A percentile compares a stretch with the other conserved stretches of the same genome.
Evolutionary conservation across 805 yeast genomes (phyloP).

Genomic region (Metschnikowia santaceciliae): DNA sequence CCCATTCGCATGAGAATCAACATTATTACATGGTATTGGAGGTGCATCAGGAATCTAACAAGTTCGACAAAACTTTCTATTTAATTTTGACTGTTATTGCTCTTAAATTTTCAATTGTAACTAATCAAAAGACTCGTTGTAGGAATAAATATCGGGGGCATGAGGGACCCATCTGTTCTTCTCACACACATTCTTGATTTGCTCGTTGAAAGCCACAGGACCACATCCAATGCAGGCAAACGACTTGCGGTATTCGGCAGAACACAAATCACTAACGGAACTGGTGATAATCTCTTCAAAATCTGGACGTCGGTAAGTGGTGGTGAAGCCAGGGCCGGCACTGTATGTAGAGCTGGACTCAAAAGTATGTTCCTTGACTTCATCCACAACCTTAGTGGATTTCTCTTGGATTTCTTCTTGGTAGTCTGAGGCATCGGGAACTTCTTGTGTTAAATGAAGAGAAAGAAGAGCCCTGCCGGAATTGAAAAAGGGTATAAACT

Average conservation of each 20-base stretch:
- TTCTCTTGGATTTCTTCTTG: slow-evolving; percentile 5
- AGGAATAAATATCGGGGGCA: slow-evolving; percentile 41
- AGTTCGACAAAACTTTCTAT: no score
- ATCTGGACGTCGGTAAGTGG: slow-evolving; percentile 19
- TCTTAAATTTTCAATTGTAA: no score
- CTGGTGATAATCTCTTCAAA: slow-evolving; percentile 17
- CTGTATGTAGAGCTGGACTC: not conserved
- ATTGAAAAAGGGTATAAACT: slow-evolving; percentile 23
- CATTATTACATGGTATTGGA: no score
- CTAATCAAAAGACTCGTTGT: slow-evolving; percentile 29
- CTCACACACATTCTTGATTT: slow-evolving; percentile 28
- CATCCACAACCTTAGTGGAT: not conserved
- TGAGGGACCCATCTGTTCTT: slow-evolving; percentile 22
- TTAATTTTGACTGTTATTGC: no score
- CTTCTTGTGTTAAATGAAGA: slow-evolving; percentile 28
- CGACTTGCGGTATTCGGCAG: slow-evolving; percentile 18
- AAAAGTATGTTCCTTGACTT: not conserved
- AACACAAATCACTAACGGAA: slow-evolving; percentile 13
- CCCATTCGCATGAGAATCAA: no score
- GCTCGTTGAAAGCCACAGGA: slow-evolving; percentile 28
- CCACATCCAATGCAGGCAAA: slow-evolving; percentile 44
- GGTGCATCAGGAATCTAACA: no score
- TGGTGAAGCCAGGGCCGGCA: slow-evolving; percentile 3
- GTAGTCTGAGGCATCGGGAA: slow-evolving; percentile 4
- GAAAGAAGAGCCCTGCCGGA: slow-evolving; percentile 23